phyloP scores from a whole-genome alignment of 2,329 filamentous ascomycete genomes.

The Cladosporium sp. region DNA sequence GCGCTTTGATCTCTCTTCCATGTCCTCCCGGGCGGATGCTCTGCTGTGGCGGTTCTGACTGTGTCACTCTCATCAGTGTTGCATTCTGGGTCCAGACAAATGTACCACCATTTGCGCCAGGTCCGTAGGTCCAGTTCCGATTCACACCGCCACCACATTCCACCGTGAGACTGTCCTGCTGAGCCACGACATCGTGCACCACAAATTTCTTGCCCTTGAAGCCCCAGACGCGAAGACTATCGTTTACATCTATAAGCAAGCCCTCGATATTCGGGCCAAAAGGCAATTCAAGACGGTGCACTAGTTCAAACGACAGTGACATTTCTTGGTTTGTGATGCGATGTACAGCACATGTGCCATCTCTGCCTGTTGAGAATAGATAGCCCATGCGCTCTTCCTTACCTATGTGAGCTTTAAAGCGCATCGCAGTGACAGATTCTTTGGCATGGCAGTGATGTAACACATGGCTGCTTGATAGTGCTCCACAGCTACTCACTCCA shows the following conservation, averaged over 20 bases:
- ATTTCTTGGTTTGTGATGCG: conserved; percentile 17
- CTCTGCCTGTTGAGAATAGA: conserved; percentile 69
- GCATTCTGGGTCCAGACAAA: conserved; percentile 74
- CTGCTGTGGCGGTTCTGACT: conserved; percentile 15
- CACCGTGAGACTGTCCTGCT: conserved; percentile 65
- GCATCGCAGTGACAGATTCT: conserved; percentile 67
- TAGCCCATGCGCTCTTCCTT: conserved; percentile 32
- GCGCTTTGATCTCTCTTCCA: conserved; percentile 76
- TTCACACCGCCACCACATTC: conserved; percentile 80
- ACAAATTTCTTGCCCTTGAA: conserved; percentile 78
- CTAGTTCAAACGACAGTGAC: conserved; percentile 43
- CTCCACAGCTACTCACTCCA: not conserved
- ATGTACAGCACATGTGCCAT: conserved; percentile 71
- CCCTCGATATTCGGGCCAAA: conserved; percentile 75
- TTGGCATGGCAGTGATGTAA: conserved; percentile 38
- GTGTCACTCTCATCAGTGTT: conserved; percentile 10
- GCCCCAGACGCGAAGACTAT: conserved; percentile 67
- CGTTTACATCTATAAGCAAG: conserved; percentile 54
- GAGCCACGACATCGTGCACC: conserved; percentile 70
- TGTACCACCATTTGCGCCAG: conserved; percentile 38
- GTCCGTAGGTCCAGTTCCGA: conserved; percentile 64
- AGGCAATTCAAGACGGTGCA: conserved; percentile 66
- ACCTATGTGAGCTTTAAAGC: conserved; percentile 24
- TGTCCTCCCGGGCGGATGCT: conserved; percentile 67
- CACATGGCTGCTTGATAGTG: not conserved